These are phyloP conservation scores for Populus simonii DNA, from an alignment of 345 rosid genomes.

Conservation along the genomic window DNA sequence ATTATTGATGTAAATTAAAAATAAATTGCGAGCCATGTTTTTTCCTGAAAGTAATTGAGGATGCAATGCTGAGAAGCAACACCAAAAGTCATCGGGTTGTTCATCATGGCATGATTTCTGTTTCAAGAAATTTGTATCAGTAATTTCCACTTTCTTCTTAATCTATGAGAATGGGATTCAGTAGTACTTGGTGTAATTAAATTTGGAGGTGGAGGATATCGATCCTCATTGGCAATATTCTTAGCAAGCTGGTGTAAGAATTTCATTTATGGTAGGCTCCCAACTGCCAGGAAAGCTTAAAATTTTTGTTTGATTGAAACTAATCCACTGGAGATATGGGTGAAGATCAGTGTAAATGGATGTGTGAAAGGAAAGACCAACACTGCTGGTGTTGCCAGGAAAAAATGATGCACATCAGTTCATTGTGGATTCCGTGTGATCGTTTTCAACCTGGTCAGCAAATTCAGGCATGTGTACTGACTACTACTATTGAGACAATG, in stretches of 20 bases:
- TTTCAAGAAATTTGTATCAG: neutral
- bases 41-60: neutral
- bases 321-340: neutral
- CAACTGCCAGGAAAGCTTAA: no score
- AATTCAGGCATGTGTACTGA: neutral
- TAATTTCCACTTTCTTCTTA: neutral
- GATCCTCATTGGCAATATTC: no score
- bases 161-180: neutral
- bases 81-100: neutral
- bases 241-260: no score
- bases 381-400: neutral
- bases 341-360: neutral
- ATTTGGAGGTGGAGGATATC: no score
- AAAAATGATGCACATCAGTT: neutral
- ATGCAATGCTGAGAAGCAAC: neutral
- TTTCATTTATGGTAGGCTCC: no score
- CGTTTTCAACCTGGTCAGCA: neutral
- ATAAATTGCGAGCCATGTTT: neutral
- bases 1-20: neutral
- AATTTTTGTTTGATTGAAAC: neutral
- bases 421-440: no score
- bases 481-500: no score
- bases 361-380: neutral
- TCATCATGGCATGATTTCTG: neutral
- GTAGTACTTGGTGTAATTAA: no score